These are phyloP conservation scores for Melaleuca quinquenervia DNA, from an alignment of 345 rosid genomes.

Conservation along the genomic window DNA sequence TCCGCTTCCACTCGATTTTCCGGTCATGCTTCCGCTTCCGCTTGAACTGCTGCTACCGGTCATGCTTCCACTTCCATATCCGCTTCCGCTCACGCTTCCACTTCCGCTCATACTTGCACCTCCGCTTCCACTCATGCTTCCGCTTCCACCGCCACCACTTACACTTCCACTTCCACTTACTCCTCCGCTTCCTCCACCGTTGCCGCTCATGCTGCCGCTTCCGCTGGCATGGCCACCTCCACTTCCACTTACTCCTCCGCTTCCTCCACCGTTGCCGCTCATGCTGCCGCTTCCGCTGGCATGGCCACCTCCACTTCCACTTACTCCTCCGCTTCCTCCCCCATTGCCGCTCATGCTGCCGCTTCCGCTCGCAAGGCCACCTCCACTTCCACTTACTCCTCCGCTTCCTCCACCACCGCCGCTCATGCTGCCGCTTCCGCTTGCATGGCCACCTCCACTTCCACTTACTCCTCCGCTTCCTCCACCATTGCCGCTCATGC, in stretches of 20 bases:
- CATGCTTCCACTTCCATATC: neutral
- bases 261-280: rapidly evolving
- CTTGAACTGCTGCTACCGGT: neutral
- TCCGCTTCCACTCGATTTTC: too few relatives aligned
- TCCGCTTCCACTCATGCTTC: neutral
- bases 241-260: neutral
- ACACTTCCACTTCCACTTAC: too few relatives aligned
- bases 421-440: neutral
- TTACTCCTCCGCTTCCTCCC: neutral
- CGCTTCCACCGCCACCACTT: too few relatives aligned
- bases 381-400: neutral
- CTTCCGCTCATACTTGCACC: neutral
- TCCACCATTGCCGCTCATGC: neutral
- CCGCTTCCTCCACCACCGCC: neutral
- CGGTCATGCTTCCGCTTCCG: too few relatives aligned
- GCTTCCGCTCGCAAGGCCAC: neutral
- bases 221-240: too few relatives aligned
- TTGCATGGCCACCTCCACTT: neutral
- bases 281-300: rapidly evolving
- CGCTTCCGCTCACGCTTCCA: neutral
- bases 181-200: neutral
- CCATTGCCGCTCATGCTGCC: neutral
- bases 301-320: neutral
- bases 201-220: neutral
- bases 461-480: neutral